Base-by-base conservation (phyloP, 352 stramenopile genomes). In the Aphanomyces invadans region DNA sequence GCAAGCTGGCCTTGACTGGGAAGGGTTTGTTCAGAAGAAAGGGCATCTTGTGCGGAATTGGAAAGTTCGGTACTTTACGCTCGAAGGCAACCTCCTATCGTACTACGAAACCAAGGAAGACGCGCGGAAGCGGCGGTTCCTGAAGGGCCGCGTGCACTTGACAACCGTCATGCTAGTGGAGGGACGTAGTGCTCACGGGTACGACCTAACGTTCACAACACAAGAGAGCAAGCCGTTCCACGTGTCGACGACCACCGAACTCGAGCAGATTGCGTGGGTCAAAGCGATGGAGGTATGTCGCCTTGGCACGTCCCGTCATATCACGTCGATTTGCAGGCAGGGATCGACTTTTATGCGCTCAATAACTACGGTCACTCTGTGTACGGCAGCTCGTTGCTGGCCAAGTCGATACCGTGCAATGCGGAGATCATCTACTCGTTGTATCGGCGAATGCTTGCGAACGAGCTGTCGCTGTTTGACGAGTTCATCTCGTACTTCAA, bases 31-130 rank as follows among this genome's bases (percentile, higher is more conserved):
- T n/a, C 91, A 83, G n/a, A 95, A 95, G 72, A 76, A 85, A 36
- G 85, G 86, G 0, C 84, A 95, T 59, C 72, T 95, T 38, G 84
- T 95, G 64, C 80, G 85, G 52, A 93, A 95, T 71, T 95, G 86
- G 86, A 95, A 93, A 61, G 80, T 81, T 69, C 77, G 86, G 15
- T 95, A 92, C 56, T 95, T 95, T 71, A 93, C 85, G 33, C 71
- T 95, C 21, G 86, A 95, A 38, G 85, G 84, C 48, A 95, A 90
- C 66, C 74, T 90, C 51, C 63, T 95, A 36, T 95, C 84, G 29
- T 95, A 95, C 69, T 95, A 95, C 63, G 86, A 95, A 65, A 92
- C 82, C 72, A 95, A 95, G 55, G 84, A 90, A 51, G 86, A 95
- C 65, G 86, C 86, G 62, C 86, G 83, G 59, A 92, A 95, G 69